Conservation (phyloP, 495 filamentous ascomycete genomes). For the Saxophila tyrrhenica region DNA sequence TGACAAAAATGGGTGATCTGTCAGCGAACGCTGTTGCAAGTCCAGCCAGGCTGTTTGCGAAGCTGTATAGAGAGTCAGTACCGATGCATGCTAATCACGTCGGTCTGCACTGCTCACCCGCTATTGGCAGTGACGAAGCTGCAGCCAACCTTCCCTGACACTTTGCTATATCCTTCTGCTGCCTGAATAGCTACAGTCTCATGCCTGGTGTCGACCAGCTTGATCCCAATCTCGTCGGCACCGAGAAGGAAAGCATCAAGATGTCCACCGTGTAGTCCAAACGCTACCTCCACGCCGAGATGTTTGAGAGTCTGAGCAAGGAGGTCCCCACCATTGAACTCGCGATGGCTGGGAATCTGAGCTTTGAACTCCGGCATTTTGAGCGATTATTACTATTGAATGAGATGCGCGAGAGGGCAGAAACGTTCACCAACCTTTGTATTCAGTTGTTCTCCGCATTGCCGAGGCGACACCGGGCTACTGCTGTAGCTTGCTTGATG, state of each 20-base stretch:
- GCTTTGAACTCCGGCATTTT: conserved; percentile 1
- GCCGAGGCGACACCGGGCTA: no score
- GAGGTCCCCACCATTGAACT: conserved; percentile 22
- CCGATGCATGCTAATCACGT: background rate
- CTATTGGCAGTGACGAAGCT: conserved; percentile 25
- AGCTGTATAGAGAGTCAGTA: conserved; percentile 6
- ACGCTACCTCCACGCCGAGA: conserved; percentile 21
- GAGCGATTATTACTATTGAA: background rate
- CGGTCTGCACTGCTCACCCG: conserved; percentile 3
- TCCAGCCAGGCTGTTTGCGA: conserved; percentile 20
- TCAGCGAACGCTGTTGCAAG: conserved; percentile 23
- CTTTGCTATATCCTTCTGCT: conserved; percentile 23
- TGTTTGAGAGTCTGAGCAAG: conserved; percentile 19
- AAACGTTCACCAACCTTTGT: background rate
- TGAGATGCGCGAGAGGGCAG: background rate
- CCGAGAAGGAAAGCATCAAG: conserved; percentile 24
- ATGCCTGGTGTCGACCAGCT: conserved; percentile 23
- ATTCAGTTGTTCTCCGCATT: no score
- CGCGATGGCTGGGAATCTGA: conserved; percentile 5
- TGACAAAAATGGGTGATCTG: conserved; percentile 20
- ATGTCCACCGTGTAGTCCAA: conserved; percentile 25
- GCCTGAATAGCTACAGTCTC: conserved; percentile 25
- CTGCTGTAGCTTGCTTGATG: no score
- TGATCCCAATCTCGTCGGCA: conserved; percentile 21
- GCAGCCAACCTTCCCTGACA: conserved; percentile 18